These are phyloP conservation scores for Geotrichum australiense DNA, from an alignment of 1,139 yeast genomes.

Conservation along the genomic window DNA sequence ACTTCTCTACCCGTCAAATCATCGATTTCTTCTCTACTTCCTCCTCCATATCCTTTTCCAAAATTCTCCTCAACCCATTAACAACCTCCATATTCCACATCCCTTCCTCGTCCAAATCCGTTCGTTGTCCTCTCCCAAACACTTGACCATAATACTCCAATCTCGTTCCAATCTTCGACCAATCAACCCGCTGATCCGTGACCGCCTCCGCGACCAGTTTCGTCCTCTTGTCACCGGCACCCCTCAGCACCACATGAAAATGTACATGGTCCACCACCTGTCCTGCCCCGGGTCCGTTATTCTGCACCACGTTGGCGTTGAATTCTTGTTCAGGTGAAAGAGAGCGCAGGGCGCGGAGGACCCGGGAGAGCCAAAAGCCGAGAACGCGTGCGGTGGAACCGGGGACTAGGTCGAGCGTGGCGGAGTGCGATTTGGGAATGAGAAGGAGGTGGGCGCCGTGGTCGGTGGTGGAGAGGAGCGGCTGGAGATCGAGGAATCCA, in stretches of 20 bases:
- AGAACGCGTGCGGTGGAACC: constrained; percentile 43
- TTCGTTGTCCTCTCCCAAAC: constrained; percentile 30
- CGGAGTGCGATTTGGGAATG: constrained; percentile 78
- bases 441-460: constrained; percentile 65
- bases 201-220: not conserved
- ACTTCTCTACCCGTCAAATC: no score
- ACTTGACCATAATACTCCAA: constrained; percentile 25
- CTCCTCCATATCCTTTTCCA: no score
- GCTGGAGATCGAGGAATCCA: constrained; percentile 78
- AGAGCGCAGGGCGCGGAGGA: constrained; percentile 33
- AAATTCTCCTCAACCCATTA: no score
- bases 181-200: not conserved
- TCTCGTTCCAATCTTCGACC: constrained; percentile 18
- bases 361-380: constrained; percentile 1
- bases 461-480: constrained; percentile 45
- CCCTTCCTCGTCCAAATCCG: constrained; percentile 26
- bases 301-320: constrained; percentile 78
- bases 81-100: no score
- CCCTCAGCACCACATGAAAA: constrained; percentile 49
- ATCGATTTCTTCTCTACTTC: no score
- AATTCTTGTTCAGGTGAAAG: constrained; percentile 35
- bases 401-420: constrained; percentile 69
- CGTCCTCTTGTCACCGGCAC: constrained; percentile 7
- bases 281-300: constrained; percentile 82
- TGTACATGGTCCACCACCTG: constrained; percentile 88